Evolutionary conservation across 768 basidiomycete species (phyloP), one percentile per base, ranked within the genome.

Genomic region (Lactarius hatsudake): DNA sequence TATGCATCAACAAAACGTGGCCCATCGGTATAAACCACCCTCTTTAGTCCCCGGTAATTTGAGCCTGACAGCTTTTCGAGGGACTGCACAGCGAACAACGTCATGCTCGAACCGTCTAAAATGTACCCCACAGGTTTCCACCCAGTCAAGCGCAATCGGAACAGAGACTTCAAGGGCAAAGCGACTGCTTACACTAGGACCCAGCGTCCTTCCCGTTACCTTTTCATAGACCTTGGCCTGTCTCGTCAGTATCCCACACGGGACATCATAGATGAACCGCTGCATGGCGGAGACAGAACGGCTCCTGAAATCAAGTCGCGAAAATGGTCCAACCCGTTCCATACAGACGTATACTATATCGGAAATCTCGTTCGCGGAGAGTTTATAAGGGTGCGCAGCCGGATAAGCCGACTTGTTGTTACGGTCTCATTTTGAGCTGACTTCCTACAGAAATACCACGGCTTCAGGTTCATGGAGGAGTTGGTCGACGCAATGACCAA

Each of bases 251-350:
- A 76, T 32, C 20, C 26, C 3, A 73, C 77, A 0, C 62, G 72
- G 0, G 71, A 77, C 2, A 63, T 79, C 0, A 68, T 62, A 0
- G 78, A 76, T 34, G 26, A 64, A 1, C 75, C 78, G 0, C 72
- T 81, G 5, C 68, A 69, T 13, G 84, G 82, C 1, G 82, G 78
- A 2, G 83, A 86, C 70, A 77, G 76, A 59, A 72, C 79, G 0
- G 75, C 77, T 0, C 78, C 79, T 7, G 78, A 79, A 69, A 76
- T 75, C 59, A 64, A 69, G 2, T 65, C 43, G 13, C 5, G 2
- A 48, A 38, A 10, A 43, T 67, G 67, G 12, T 71, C 61, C 59
- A 72, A 79, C 54, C 78, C 78, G 1, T 79, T 79, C 62, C 71
- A 73, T 8, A 76, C 75, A 2, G 79, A 80, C 59, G 65, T 79